Evolutionary conservation across 2,329 filamentous ascomycete genomes (phyloP), one percentile per base, ranked within the genome.

Genomic region (Calonectria henricotiae): DNA sequence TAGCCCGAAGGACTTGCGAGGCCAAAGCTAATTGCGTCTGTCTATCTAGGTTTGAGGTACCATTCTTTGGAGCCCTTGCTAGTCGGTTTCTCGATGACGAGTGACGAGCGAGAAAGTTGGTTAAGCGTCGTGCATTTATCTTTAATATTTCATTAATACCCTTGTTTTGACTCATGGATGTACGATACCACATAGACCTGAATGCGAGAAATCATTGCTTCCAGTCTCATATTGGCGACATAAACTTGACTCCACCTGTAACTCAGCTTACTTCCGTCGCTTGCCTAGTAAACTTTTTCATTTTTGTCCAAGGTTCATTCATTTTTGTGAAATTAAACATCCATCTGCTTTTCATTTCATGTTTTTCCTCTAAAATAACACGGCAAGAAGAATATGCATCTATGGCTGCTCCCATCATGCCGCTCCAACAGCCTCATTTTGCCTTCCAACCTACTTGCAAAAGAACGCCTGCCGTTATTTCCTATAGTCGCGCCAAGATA

Each of bases 81-180:
- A 97, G 92, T 82, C 93, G 93, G 30, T 96, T 98, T 79, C 88
- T 98, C 68, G 96, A 98, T 78, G 94, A 98, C 79, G 96, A 98
- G 73, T 85, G 78, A 72, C 51, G 30, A 35, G 32, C 20, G 46
- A 30, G 27, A 30, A 13, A 35, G 20, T 30, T 20, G 35, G 51
- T 35, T 30, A 20, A 62, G 62, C 54, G 23, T 39, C 27, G 15
- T 61, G 20, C 30, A 20, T 43, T 62, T 49, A 44, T 47, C 62
- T 23, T 44, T 37, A 37, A n/a, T 58, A 44, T 62, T 49, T 65
- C 41, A 54, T 47, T 49, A 69, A 69, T 69, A 69, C 67, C 67
- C 62, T 41, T 43, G 47, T 55, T 65, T 69, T 41, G 30, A 46
- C n/a, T 44, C 51, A 67, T 37, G 25, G 35, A 65, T 49, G 41